Base-by-base conservation (phyloP, 495 filamentous ascomycete genomes). In the Penicillium ochrochloron region DNA sequence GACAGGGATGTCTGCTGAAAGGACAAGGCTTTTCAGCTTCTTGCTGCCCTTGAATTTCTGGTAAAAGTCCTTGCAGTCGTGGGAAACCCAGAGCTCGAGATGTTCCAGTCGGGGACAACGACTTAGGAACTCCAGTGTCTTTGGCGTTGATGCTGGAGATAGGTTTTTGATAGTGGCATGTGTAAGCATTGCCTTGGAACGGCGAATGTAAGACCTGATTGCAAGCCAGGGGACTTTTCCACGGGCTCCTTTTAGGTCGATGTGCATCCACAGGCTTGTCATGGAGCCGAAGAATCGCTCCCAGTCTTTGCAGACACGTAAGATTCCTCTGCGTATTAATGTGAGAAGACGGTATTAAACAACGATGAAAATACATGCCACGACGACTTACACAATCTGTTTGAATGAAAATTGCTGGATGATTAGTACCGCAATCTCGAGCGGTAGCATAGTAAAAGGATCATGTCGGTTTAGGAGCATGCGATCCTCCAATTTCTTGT, bases 281-380 rank as follows among this genome's bases (percentile, higher is more conserved):
- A 76, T 67, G 1, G 77, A 79, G 39, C 70, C 72, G 5, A 88
- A 68, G 41, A 84, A 80, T 5, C 65, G 62, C 17, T 76, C 69
- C 86, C 86, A 89, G 56, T 68, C 59, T 70, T 81, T 84, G 10
- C 80, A 85, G 8, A 89, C 85, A 0, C 83, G 79, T 9, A 84
- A 70, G 41, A 83, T 79, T 35, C 71, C 76, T 14, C 84, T 85
- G 29, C 8, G 27, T 10, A 21, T 1, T 12, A 21, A 1, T 0
- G 42, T 69, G 27, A 66, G 66, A 33, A 52, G 15, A 14, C 25
- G 25, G 14, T 15, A n/a, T 52, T 0, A 50, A 23, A 50, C 21
- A 10, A n/a, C 3, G 17, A 19, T 48, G 25, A 15, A 41, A 3
- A 1, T 0, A 10, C 34, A 29, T 7, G 14, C 21, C 1, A 50